Evolutionary conservation across 2,329 filamentous ascomycete genomes (phyloP).

Genomic region (Chaetomiaceae sp.): DNA sequence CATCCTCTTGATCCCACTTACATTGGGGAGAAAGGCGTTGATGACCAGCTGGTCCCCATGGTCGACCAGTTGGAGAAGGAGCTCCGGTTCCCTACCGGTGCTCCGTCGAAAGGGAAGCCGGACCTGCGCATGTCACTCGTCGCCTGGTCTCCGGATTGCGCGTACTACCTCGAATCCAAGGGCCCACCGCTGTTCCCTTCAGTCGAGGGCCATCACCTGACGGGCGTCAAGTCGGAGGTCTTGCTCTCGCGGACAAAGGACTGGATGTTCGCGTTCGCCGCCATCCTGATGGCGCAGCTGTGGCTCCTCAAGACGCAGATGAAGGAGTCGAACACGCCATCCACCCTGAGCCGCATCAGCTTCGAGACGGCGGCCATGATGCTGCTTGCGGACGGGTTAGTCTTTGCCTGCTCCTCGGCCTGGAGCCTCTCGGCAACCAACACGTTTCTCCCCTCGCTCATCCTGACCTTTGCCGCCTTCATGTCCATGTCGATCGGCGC

Average conservation of each 20-base stretch:
- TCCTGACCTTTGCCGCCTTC: constrained; percentile 49
- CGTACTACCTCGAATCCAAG: constrained; percentile 60
- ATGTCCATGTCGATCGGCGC: constrained; percentile 54
- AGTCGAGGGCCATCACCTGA: constrained; percentile 50
- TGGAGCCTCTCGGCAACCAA: constrained; percentile 53
- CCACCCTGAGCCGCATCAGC: constrained; percentile 61
- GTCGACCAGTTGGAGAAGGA: constrained; percentile 57
- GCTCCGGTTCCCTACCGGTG: constrained; percentile 56
- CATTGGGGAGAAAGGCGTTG: constrained; percentile 30
- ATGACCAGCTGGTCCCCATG: constrained; percentile 33
- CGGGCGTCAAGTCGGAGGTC: constrained; percentile 57
- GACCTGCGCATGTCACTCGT: constrained; percentile 58
- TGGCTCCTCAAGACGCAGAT: constrained; percentile 60
- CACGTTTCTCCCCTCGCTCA: constrained; percentile 53
- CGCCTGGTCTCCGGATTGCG: constrained; percentile 64
- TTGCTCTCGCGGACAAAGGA: constrained; percentile 52
- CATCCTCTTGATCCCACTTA: constrained; percentile 47
- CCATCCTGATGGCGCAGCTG: constrained; percentile 57
- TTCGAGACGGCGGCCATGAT: constrained; percentile 59
- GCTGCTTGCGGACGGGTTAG: constrained; percentile 57
- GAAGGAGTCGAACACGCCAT: constrained; percentile 62
- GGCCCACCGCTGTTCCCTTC: constrained; percentile 54
- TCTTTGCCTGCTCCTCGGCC: constrained; percentile 51
- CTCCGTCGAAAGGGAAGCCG: constrained; percentile 51
- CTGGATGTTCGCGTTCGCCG: constrained; percentile 54